Conservation (phyloP, 352 stramenopile species). For the Phytophthora crassamura region DNA sequence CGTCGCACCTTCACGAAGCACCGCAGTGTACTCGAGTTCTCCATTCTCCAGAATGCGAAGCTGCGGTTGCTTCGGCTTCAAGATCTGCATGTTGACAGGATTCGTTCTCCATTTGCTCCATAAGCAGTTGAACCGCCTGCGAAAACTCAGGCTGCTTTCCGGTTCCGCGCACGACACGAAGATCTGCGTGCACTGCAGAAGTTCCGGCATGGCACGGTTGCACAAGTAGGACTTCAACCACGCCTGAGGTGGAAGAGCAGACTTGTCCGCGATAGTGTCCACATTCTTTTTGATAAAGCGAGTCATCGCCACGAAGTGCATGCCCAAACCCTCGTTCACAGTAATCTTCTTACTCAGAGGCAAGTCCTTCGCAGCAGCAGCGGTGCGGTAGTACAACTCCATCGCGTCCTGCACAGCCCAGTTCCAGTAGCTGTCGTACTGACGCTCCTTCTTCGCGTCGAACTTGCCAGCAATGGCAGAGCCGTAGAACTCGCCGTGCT, state of each 20-base stretch:
- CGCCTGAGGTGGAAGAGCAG: conserved; percentile 47
- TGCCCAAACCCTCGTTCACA: conserved; percentile 36
- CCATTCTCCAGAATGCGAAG: conserved; percentile 62
- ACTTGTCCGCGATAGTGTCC: conserved; percentile 47
- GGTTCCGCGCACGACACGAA: conserved; percentile 53
- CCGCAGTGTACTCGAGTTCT: conserved; percentile 63
- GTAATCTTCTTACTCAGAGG: conserved; percentile 24
- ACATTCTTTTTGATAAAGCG: conserved; percentile 63
- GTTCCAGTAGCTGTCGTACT: conserved; percentile 88
- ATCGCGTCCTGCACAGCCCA: conserved; percentile 77
- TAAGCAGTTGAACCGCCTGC: conserved; percentile 62
- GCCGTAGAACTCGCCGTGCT: conserved; percentile 68
- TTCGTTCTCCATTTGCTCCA: conserved; percentile 62
- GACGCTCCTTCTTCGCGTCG: conserved; percentile 72
- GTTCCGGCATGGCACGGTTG: conserved; percentile 74
- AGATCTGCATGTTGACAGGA: conserved; percentile 67
- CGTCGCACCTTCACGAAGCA: conserved; percentile 52
- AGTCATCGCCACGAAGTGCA: conserved; percentile 59
- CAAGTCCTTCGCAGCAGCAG: conserved; percentile 33
- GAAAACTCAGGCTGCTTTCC: conserved; percentile 54
- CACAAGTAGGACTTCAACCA: conserved; percentile 74
- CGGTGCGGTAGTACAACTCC: conserved; percentile 66
- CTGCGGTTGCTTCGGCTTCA: conserved; percentile 60
- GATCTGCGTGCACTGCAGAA: conserved; percentile 60
- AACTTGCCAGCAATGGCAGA: conserved; percentile 66